Percentiles rank a stretch among this genome's conserved stretches.
phyloP scores from a whole-genome alignment of 179 eudicot species.

The Beta macrorhiza region DNA sequence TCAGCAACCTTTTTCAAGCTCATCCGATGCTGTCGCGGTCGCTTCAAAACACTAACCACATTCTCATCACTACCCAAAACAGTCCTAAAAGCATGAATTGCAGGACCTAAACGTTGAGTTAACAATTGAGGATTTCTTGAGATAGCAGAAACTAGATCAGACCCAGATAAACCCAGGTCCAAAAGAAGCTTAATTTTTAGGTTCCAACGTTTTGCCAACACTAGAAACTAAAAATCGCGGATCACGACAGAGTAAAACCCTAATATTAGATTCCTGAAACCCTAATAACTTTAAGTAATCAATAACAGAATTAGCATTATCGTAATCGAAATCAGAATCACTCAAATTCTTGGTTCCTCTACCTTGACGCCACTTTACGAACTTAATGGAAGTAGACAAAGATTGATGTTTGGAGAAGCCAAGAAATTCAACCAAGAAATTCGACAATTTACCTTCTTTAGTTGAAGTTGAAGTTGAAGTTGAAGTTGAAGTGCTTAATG shows the following conservation, averaged over 20 bases:
- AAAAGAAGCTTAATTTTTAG: conserved; percentile 28
- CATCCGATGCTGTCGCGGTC: not conserved
- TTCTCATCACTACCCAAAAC: conserved; percentile 24
- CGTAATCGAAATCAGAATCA: not conserved
- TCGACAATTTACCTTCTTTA: not conserved
- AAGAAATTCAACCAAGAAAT: conserved; percentile 25
- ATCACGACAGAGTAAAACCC: not conserved
- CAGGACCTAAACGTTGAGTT: not conserved
- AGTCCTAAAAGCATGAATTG: conserved; percentile 13
- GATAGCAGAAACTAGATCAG: conserved; percentile 5
- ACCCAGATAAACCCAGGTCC: conserved; percentile 26
- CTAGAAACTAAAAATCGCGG: not conserved
- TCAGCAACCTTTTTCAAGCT: not conserved
- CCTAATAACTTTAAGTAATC: conserved; percentile 20
- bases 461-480: not conserved
- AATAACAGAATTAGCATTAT: conserved; percentile 13
- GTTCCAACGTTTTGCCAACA: conserved; percentile 24
- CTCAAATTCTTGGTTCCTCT: not conserved
- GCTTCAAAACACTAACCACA: conserved; percentile 18
- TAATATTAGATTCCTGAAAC: conserved; percentile 20
- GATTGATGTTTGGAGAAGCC: conserved; percentile 30
- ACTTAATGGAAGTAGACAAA: conserved; percentile 11
- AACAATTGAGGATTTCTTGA: conserved; percentile 2
- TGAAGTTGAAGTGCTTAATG: not conserved
- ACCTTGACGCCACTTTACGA: not conserved